Evolutionary conservation across 371 early-diverging fungal species (phyloP).

Genomic region (Apophysomyces variabilis): DNA sequence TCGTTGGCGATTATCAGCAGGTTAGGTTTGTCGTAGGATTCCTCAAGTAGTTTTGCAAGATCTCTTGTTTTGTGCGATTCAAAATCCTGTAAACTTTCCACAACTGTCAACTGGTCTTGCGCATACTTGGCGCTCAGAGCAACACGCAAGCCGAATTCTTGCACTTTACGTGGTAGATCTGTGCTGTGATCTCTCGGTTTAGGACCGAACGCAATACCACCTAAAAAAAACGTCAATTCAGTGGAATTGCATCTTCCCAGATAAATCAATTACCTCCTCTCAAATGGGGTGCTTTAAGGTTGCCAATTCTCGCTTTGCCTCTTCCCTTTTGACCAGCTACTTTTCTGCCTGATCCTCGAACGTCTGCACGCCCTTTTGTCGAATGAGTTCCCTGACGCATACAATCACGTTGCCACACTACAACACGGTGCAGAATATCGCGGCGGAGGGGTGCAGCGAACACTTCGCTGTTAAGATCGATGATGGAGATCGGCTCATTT

Average conservation of each 20-base stretch:
- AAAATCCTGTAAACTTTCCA: conserved; percentile 68
- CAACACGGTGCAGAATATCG: conserved; percentile 89
- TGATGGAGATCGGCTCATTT: conserved; percentile 73
- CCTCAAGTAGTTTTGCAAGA: conserved; percentile 58
- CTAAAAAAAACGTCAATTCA: conserved; percentile 27
- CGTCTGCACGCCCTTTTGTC: conserved; percentile 82
- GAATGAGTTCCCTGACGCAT: conserved; percentile 88
- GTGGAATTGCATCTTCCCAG: not conserved
- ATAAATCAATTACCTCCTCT: conserved; percentile 71
- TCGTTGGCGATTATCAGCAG: conserved; percentile 56
- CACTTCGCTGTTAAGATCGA: conserved; percentile 75
- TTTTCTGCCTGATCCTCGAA: conserved; percentile 84
- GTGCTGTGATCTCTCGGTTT: conserved; percentile 84
- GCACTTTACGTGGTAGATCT: conserved; percentile 86
- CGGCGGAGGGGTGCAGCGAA: conserved; percentile 83
- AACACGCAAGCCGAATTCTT: conserved; percentile 79
- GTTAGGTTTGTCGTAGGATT: conserved; percentile 44
- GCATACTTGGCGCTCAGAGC: conserved; percentile 89
- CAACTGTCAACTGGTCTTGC: conserved; percentile 87
- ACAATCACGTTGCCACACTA: conserved; percentile 82
- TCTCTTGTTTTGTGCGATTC: conserved; percentile 65
- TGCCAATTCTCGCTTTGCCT: conserved; percentile 90
- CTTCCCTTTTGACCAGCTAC: conserved; percentile 90
- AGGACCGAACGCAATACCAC: conserved; percentile 91
- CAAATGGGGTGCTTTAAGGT: conserved; percentile 85